Evolutionary conservation across 2,329 filamentous ascomycete genomes (phyloP).

Genomic region (Zalaria obscura): DNA sequence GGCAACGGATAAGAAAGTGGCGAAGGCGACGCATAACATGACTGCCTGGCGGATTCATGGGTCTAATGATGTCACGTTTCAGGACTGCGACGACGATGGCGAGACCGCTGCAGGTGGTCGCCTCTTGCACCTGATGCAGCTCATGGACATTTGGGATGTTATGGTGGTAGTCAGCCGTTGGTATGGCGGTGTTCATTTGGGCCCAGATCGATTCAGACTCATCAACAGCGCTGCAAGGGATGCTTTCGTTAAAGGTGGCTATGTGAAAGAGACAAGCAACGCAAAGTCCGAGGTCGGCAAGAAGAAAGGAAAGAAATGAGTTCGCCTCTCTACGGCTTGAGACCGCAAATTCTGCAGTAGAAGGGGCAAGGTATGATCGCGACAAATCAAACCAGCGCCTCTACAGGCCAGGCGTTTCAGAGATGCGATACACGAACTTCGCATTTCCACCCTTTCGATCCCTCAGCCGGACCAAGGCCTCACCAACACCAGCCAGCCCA

Average conservation of each 20-base stretch:
- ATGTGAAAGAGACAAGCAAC: constrained; percentile 40
- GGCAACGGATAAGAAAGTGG: constrained; percentile 67
- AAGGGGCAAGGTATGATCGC: too few species aligned
- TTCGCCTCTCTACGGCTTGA: too few species aligned
- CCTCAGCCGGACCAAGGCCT: too few species aligned
- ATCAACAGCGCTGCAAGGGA: constrained; percentile 82
- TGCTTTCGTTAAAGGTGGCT: constrained; percentile 63
- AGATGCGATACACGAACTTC: too few species aligned
- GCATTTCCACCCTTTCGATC: too few species aligned
- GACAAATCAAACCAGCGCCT: too few species aligned
- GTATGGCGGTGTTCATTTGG: constrained; percentile 86
- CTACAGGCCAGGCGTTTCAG: too few species aligned
- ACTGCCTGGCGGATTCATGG: constrained; percentile 78
- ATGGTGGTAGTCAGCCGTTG: constrained; percentile 89
- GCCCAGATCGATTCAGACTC: constrained; percentile 75
- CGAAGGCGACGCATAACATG: constrained; percentile 89
- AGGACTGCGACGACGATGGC: constrained; percentile 93
- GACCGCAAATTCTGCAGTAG: too few species aligned
- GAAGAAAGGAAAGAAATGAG: constrained; percentile 5
- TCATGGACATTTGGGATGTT: constrained; percentile 87
- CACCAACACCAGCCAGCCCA: too few species aligned
- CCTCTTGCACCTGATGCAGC: constrained; percentile 77
- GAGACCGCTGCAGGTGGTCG: constrained; percentile 83
- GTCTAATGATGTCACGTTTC: constrained; percentile 38
- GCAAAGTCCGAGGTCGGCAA: constrained; percentile 9